phyloP scores from a whole-genome alignment of 371 early-diverging fungal species.

The Lichtheimia ornata region DNA sequence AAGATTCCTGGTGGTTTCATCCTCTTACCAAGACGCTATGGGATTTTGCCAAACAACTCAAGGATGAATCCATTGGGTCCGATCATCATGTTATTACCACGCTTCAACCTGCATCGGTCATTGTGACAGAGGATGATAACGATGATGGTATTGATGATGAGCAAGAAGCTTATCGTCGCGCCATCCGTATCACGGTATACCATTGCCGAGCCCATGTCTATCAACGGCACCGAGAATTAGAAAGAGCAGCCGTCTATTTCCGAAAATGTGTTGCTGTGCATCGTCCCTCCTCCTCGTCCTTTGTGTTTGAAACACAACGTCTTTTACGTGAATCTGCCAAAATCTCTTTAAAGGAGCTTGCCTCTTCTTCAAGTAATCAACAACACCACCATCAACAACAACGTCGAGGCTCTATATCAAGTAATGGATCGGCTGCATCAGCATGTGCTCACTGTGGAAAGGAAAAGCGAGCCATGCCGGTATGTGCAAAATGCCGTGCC shows the following conservation, averaged over 20 bases:
- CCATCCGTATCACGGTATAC: conserved; percentile 43
- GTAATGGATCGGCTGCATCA: conserved; percentile 9
- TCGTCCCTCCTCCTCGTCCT: not conserved
- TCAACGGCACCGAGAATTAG: conserved; percentile 25
- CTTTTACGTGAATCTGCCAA: conserved; percentile 5
- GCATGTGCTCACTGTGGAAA: conserved; percentile 41
- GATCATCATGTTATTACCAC: conserved; percentile 17
- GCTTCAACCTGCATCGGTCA: not conserved
- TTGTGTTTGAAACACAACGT: conserved; percentile 4
- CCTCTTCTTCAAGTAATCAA: not conserved
- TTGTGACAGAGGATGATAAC: not conserved
- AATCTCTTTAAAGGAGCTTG: not conserved
- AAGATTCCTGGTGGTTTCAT: conserved; percentile 28
- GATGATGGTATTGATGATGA: not conserved
- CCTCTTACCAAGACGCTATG: conserved; percentile 25
- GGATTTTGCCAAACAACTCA: conserved; percentile 39
- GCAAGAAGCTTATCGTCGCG: conserved; percentile 29
- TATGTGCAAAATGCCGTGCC: conserved; percentile 42
- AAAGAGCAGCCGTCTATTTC: conserved; percentile 25
- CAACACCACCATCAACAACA: too few relatives aligned
- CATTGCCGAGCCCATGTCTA: conserved; percentile 38
- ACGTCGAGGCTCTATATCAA: conserved; percentile 3
- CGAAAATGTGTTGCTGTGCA: conserved; percentile 22
- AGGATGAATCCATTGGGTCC: conserved; percentile 31
- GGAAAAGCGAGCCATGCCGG: conserved; percentile 47